These are phyloP conservation scores for Alloteropsis semialata DNA, from an alignment of 176 grass and related monocot genomes.

Conservation along the genomic window DNA sequence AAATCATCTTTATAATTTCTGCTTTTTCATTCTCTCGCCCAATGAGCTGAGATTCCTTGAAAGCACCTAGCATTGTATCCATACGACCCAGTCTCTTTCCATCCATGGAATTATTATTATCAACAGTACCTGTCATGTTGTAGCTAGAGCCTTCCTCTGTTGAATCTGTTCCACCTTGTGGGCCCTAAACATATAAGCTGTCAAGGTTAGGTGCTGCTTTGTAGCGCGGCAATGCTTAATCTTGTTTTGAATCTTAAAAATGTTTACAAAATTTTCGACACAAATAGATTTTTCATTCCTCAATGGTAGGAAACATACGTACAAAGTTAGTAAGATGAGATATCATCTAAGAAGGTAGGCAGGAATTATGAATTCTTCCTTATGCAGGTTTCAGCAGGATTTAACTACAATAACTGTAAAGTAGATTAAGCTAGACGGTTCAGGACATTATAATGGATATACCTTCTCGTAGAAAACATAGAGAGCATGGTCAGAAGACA, in stretches of 20 bases:
- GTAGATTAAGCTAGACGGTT: no score
- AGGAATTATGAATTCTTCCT: no score
- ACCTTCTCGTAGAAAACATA: conserved; percentile 14
- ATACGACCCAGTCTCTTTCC: neutral
- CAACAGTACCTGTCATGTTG: neutral
- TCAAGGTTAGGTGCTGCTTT: neutral
- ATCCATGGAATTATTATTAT: neutral
- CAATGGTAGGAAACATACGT: no score
- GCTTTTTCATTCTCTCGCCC: neutral
- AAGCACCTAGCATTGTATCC: neutral
- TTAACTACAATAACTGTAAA: no score
- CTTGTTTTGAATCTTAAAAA: no score
- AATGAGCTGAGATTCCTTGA: neutral
- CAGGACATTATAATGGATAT: neutral
- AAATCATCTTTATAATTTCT: neutral
- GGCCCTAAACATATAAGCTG: neutral
- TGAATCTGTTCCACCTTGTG: neutral
- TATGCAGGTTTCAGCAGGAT: no score
- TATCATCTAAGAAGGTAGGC: no score
- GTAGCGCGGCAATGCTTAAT: neutral
- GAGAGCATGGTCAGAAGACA: neutral
- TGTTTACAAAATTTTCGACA: no score
- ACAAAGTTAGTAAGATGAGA: no score
- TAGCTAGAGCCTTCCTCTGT: neutral
- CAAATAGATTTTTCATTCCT: no score